phyloP scores from a whole-genome alignment of 2,329 filamentous ascomycete species.

The Boeremia lycopersici region DNA sequence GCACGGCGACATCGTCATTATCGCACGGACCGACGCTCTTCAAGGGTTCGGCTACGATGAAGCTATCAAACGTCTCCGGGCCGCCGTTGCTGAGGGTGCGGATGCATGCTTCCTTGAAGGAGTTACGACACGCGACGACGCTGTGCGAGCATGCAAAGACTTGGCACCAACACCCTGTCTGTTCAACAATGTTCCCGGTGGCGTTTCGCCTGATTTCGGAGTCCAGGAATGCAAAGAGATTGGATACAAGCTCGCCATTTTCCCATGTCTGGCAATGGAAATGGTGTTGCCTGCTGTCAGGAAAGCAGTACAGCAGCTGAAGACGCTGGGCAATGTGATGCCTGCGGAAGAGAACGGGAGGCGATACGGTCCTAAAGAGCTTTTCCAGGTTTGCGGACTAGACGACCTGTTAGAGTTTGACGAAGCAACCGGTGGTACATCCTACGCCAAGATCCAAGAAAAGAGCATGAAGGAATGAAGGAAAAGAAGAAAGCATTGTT shows the following conservation, averaged over 20 bases:
- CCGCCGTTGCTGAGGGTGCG: conserved; percentile 61
- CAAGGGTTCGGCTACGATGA: conserved; percentile 64
- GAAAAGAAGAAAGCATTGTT: background rate
- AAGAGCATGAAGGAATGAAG: background rate
- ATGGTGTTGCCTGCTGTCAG: conserved; percentile 43
- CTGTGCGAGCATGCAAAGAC: conserved; percentile 52
- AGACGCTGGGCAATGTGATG: conserved; percentile 32
- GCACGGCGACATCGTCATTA: conserved; percentile 65
- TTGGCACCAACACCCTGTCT: conserved; percentile 59
- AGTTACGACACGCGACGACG: conserved; percentile 59
- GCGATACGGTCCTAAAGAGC: conserved; percentile 54
- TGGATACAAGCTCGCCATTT: conserved; percentile 66
- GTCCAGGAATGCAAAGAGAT: conserved; percentile 60
- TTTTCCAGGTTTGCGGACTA: conserved; percentile 61
- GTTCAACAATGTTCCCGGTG: conserved; percentile 64
- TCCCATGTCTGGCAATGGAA: conserved; percentile 49
- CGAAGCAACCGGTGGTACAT: conserved; percentile 51
- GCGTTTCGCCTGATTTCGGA: conserved; percentile 60
- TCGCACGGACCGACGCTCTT: conserved; percentile 67
- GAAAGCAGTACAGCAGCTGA: conserved; percentile 37
- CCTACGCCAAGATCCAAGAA: conserved; percentile 24
- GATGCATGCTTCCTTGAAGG: conserved; percentile 68
- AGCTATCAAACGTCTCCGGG: conserved; percentile 57
- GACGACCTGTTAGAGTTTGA: conserved; percentile 59
- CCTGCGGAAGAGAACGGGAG: conserved; percentile 50